Evolutionary conservation across 495 filamentous ascomycete genomes (phyloP).

Genomic region (Lasiosphaeria ovina): DNA sequence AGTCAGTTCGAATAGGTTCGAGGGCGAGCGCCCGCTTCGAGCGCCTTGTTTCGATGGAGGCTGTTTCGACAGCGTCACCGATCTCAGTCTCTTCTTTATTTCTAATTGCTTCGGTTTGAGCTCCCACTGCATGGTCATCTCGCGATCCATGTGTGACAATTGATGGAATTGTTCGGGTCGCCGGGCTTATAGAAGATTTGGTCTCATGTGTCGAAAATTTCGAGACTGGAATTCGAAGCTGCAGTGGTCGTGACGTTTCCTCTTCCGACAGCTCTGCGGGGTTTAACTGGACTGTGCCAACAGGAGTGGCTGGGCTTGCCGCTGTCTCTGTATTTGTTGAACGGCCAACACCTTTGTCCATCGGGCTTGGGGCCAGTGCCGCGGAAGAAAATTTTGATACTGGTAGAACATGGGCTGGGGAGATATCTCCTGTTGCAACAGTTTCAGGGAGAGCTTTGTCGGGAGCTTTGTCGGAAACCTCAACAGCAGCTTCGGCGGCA

Average conservation of each 20-base stretch:
- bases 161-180: conserved; percentile 14
- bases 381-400: conserved; percentile 33
- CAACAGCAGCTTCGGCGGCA: no score
- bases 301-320: not conserved
- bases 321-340: conserved; percentile 7
- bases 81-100: conserved; percentile 8
- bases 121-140: conserved; percentile 4
- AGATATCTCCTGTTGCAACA: not conserved
- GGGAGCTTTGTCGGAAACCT: not conserved
- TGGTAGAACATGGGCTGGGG: conserved; percentile 12
- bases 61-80: conserved; percentile 16
- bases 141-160: conserved; percentile 15
- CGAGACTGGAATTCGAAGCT: conserved; percentile 42
- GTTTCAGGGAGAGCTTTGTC: not conserved
- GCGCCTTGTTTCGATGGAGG: conserved; percentile 23
- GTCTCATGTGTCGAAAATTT: conserved; percentile 49
- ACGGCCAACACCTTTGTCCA: conserved; percentile 5
- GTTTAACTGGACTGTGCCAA: not conserved
- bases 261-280: conserved; percentile 5
- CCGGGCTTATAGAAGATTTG: conserved; percentile 16
- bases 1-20: conserved; percentile 56
- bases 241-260: conserved; percentile 15
- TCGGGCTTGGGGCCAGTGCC: conserved; percentile 6
- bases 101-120: not conserved
- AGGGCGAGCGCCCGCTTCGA: conserved; percentile 50